Evolutionary conservation across 2,329 filamentous ascomycete species (phyloP).

Genomic region (Fulvia fulva): DNA sequence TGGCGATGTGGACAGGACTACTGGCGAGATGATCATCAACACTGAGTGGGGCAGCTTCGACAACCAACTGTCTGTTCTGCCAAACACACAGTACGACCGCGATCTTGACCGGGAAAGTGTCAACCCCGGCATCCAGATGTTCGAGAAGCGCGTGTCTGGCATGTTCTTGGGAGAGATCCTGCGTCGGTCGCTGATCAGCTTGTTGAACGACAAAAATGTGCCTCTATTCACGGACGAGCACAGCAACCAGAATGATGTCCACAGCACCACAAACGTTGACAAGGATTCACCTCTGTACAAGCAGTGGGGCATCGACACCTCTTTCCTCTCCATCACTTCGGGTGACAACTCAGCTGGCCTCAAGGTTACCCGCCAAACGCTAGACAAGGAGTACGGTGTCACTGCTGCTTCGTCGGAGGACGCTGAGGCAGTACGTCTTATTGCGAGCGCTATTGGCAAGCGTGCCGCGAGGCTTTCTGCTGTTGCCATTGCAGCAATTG

Average conservation of each 20-base stretch:
- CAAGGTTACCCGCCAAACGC: slow-evolving; percentile 68
- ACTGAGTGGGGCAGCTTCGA: slow-evolving; percentile 99
- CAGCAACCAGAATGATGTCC: slow-evolving; percentile 63
- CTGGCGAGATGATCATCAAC: slow-evolving; percentile 95
- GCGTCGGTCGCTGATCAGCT: slow-evolving; percentile 67
- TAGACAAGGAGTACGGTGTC: slow-evolving; percentile 73
- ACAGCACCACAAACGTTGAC: slow-evolving; percentile 66
- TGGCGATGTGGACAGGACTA: slow-evolving; percentile 68
- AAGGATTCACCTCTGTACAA: slow-evolving; percentile 65
- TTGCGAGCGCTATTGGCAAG: slow-evolving; percentile 78
- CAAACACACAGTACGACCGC: slow-evolving; percentile 77
- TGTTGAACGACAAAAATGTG: slow-evolving; percentile 64
- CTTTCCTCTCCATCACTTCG: slow-evolving; percentile 81
- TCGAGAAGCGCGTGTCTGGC: slow-evolving; percentile 95
- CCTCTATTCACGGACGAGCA: slow-evolving; percentile 74
- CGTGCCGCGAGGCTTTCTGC: slow-evolving; percentile 84
- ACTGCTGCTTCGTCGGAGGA: slow-evolving; percentile 76
- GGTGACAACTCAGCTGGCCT: slow-evolving; percentile 72
- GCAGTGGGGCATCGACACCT: slow-evolving; percentile 87
- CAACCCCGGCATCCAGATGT: slow-evolving; percentile 96
- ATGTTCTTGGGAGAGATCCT: slow-evolving; percentile 98
- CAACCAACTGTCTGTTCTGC: slow-evolving; percentile 83
- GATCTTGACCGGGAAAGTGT: slow-evolving; percentile 74
- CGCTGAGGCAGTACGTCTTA: slow-evolving; percentile 78
- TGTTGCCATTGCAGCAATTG: slow-evolving; percentile 79